A percentile compares a stretch with the other conserved stretches of the same genome.
These are phyloP conservation scores for Penicillium janthinellum DNA, from an alignment of 2,329 filamentous ascomycete genomes.

Conservation along the genomic window DNA sequence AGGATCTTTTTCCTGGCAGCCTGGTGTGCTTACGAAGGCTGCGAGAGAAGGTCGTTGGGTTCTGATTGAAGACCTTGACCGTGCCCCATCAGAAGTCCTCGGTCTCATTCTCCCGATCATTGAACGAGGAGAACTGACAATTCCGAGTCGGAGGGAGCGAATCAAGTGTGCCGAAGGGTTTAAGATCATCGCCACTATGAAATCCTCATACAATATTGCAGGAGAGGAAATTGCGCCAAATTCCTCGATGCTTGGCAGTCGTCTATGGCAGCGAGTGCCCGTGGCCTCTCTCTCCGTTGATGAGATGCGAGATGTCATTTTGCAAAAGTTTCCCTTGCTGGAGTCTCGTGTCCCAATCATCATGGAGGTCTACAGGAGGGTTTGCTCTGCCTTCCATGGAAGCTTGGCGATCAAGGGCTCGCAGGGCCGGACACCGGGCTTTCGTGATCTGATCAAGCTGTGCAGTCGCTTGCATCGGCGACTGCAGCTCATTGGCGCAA, in stretches of 20 bases:
- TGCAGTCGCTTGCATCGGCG: slow-evolving; percentile 73
- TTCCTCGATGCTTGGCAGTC: slow-evolving; percentile 72
- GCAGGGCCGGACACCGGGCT: slow-evolving; percentile 61
- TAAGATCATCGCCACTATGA: slow-evolving; percentile 86
- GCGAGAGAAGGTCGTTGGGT: slow-evolving; percentile 95
- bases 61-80: slow-evolving; percentile 92
- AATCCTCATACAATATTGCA: slow-evolving; percentile 65
- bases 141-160: slow-evolving; percentile 84
- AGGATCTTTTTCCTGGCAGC: slow-evolving; percentile 87
- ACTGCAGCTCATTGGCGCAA: slow-evolving; percentile 60
- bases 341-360: slow-evolving; percentile 57
- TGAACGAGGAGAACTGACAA: slow-evolving; percentile 85
- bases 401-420: slow-evolving; percentile 42
- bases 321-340: slow-evolving; percentile 70
- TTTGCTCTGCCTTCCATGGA: slow-evolving; percentile 43
- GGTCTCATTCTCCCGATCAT: slow-evolving; percentile 90
- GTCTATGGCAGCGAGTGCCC: slow-evolving; percentile 81
- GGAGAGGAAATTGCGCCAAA: slow-evolving; percentile 72
- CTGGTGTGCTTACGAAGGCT: slow-evolving; percentile 90
- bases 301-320: slow-evolving; percentile 76
- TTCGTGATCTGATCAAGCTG: slow-evolving; percentile 88
- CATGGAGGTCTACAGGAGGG: slow-evolving; percentile 57
- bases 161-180: slow-evolving; percentile 84
- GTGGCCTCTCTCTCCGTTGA: slow-evolving; percentile 65
- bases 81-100: slow-evolving; percentile 91